These are phyloP conservation scores for Sherardia arvensis DNA, from an alignment of 257 asterid species.

Conservation along the genomic window DNA sequence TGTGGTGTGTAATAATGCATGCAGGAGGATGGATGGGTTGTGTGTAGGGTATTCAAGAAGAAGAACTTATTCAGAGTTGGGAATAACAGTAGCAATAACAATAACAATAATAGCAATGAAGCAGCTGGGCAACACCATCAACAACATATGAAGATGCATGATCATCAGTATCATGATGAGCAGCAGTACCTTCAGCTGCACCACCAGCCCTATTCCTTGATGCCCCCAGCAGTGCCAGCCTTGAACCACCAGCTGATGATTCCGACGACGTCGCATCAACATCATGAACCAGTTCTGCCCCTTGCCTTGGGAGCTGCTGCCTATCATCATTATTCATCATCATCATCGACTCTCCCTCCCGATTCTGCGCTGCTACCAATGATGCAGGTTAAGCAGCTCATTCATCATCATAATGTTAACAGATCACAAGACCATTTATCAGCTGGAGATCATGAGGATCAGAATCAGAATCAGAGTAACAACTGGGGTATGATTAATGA, in stretches of 20 bases:
- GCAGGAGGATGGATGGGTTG: slow-evolving; percentile 94
- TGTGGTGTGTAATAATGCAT: neutral
- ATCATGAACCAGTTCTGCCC: slow-evolving; percentile 5
- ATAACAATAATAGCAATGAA: slow-evolving; percentile 13
- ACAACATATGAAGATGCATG: slow-evolving; percentile 17
- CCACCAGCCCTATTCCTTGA: neutral
- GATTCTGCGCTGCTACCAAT: slow-evolving; percentile 7
- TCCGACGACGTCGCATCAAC: too few relatives aligned
- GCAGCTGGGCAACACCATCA: slow-evolving; percentile 20
- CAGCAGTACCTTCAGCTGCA: neutral
- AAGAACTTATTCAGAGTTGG: slow-evolving; percentile 65
- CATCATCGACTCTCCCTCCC: slow-evolving; percentile 12
- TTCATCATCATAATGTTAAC: slow-evolving; percentile 27
- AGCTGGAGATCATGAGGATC: slow-evolving; percentile 1
- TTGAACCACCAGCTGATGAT: neutral
- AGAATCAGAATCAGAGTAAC: slow-evolving; percentile 19
- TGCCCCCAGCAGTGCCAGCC: neutral
- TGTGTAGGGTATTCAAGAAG: slow-evolving; percentile 91
- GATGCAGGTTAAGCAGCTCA: slow-evolving; percentile 45
- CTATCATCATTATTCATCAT: slow-evolving; percentile 20
- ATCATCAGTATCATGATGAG: neutral
- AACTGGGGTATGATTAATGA: slow-evolving; percentile 35
- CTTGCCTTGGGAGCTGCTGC: slow-evolving; percentile 11
- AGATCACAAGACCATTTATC: slow-evolving; percentile 16
- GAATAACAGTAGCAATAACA: slow-evolving; percentile 3